Conservation (phyloP, 2,329 filamentous ascomycete genomes). For the Fusarium sp. region DNA sequence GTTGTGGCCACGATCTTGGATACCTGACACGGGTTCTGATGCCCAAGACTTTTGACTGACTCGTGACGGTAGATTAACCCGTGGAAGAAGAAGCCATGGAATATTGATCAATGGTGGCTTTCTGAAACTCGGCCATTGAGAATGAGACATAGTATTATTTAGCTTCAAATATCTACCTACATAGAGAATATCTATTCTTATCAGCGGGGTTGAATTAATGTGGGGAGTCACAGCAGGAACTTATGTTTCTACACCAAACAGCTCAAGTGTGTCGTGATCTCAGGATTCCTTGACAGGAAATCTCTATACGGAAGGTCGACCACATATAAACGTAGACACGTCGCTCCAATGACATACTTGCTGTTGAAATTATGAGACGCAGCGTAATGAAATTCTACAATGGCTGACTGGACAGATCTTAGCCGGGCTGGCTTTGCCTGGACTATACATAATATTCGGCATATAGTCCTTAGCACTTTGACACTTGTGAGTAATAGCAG, state of each 20-base stretch:
- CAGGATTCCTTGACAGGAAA: neutral
- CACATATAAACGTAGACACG: slow-evolving; percentile 8
- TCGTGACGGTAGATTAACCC: neutral
- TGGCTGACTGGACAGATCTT: slow-evolving; percentile 16
- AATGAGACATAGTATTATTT: neutral
- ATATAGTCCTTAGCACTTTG: slow-evolving; percentile 3
- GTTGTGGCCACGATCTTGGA: neutral
- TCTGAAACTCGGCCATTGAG: neutral
- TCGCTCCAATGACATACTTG: neutral
- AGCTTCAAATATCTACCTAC: neutral
- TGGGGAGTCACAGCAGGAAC: neutral
- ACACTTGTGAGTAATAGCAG: slow-evolving; percentile 9
- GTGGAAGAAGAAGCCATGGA: no score
- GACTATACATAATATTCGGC: slow-evolving; percentile 5
- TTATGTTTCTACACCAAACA: neutral
- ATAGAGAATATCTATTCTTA: neutral
- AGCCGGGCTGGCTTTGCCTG: neutral
- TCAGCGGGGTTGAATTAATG: neutral
- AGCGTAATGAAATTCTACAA: neutral
- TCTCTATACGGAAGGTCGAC: neutral
- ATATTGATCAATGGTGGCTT: neutral
- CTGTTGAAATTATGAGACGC: neutral
- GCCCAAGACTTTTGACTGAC: neutral
- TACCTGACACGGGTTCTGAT: neutral
- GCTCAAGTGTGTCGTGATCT: neutral